phyloP scores from a whole-genome alignment of 192 early-diverging fungal species.

The Backusella mclennaniae region DNA sequence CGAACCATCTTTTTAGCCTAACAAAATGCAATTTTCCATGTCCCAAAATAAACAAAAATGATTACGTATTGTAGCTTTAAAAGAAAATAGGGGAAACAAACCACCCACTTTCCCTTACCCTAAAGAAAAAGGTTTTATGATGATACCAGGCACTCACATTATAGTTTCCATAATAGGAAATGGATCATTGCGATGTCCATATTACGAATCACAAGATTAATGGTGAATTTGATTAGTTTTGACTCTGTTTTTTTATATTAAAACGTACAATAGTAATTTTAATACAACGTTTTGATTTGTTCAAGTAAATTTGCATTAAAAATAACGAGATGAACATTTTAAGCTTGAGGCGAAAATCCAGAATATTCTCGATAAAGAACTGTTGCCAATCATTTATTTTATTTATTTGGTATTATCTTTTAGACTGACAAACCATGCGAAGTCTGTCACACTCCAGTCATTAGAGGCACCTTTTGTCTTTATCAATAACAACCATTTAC shows the following conservation, averaged over 20 bases:
- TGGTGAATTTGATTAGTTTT: neutral
- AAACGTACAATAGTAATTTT: neutral
- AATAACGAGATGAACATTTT: neutral
- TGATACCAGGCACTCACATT: neutral
- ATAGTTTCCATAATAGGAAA: neutral
- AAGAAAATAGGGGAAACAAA: neutral
- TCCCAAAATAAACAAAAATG: too few relatives aligned
- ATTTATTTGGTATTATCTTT: neutral
- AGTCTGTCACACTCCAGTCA: neutral
- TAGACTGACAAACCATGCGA: neutral
- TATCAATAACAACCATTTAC: neutral
- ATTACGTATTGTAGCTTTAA: neutral
- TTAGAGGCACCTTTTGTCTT: neutral
- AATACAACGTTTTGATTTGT: neutral
- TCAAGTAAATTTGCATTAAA: neutral
- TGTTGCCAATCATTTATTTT: neutral
- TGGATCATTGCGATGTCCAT: neutral
- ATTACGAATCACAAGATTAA: neutral
- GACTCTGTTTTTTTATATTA: neutral
- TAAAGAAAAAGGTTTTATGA: neutral
- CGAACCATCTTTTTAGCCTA: too few relatives aligned
- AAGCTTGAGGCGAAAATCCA: neutral
- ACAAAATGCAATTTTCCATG: too few relatives aligned
- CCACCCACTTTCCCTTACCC: too few relatives aligned
- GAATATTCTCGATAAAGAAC: neutral